phyloP scores from a whole-genome alignment of 2,329 filamentous ascomycete species.

The Fusarium tuaranense region DNA sequence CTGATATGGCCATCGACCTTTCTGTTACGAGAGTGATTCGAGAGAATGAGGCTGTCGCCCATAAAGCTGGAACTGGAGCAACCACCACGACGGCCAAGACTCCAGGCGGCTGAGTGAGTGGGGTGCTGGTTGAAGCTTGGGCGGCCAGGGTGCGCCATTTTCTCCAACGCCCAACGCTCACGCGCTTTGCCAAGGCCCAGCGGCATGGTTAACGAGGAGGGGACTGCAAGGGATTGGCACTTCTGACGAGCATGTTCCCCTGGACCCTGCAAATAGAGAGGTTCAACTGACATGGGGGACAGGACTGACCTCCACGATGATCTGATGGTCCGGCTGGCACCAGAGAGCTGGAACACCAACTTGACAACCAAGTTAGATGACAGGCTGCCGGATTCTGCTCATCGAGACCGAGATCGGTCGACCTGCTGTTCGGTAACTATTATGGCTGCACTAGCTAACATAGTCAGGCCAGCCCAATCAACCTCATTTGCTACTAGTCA shows the following conservation, averaged over 20 bases:
- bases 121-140: neutral
- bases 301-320: neutral
- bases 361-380: slow-evolving; percentile 1
- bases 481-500: slow-evolving; percentile 5
- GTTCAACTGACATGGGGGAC: slow-evolving; percentile 6
- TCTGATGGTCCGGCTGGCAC: slow-evolving; percentile 4
- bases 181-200: slow-evolving; percentile 13
- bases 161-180: slow-evolving; percentile 23
- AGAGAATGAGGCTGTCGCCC: slow-evolving; percentile 12
- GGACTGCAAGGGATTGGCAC: slow-evolving; percentile 1
- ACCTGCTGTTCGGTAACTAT: neutral
- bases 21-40: neutral
- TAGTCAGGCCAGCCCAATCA: slow-evolving; percentile 4
- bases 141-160: slow-evolving; percentile 30
- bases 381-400: slow-evolving; percentile 1
- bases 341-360: neutral
- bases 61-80: neutral
- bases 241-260: slow-evolving; percentile 9
- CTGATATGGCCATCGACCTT: neutral
- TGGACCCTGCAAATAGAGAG: slow-evolving; percentile 6
- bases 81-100: neutral
- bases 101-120: slow-evolving; percentile 8
- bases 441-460: slow-evolving; percentile 7
- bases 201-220: slow-evolving; percentile 8
- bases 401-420: neutral